Base-by-base conservation (phyloP, 2,329 filamentous ascomycete species). In the Aspergillus aculeatus region DNA sequence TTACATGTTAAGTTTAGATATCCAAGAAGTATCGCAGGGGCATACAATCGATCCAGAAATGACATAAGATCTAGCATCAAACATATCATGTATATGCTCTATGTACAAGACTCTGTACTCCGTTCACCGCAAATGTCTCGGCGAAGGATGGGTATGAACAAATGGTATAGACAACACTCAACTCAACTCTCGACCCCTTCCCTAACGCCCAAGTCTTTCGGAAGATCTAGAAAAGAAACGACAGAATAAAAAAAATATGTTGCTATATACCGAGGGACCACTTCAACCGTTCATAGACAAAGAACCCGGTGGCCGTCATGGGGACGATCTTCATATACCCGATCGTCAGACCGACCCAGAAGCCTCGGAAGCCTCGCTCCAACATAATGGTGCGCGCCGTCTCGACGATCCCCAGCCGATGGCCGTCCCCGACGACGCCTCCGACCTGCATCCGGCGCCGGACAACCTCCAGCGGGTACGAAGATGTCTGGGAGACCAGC, bases 271-370 rank as follows among this genome's bases (percentile, higher is more conserved):
- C 87, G 65, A 92, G 77, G 65, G 81, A 77, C 79, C 82, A 73
- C 79, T 89, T 89, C 55, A 82, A 81, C 60, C 87, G 79, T 72
- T 89, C 87, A 69, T 89, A 89, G 19, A 86, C 86, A 71, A 84
- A 88, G 73, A 89, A 89, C 64, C 84, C 84, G 16, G 84, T 86
- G 12, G 95, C 95, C 29, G 80, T 86, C 91, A 99, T 89, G 3
- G 95, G 95, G 63, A 97, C 83, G 54, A 98, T 86, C 80, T 99
- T 99, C 71, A 92, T 85, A 75, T 98, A 99, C 7, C 95, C 95
- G 75, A 99, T 97, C 1, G 90, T 91, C 73, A 99, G 78, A 0
- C 95, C 95, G 11, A 98, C 89, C 75, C 92, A 99, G 79, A 96
- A 98, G 0, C 95, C 95, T 54, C 84, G 82, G 60, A 88, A 77